Base-by-base conservation (phyloP, 129 eudicot genomes). In the Artemisia argyi region DNA sequence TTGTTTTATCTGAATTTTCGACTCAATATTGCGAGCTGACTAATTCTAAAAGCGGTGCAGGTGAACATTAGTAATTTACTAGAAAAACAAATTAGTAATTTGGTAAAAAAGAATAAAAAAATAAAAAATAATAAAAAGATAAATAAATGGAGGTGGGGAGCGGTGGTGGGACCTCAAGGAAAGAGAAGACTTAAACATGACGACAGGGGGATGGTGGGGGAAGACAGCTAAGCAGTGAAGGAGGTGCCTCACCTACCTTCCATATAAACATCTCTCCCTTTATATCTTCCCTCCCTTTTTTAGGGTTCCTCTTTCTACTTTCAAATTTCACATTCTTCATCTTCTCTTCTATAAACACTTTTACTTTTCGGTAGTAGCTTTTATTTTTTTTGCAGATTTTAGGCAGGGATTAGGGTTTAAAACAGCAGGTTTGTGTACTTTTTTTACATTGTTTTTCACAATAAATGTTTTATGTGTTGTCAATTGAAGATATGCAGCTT, bases 201-300 rank as follows among this genome's bases (percentile, higher is more conserved):
- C 64, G 81, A 73, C 69, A 73, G 77, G 60, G 56, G 58, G 7
- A 0, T 28, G 48, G 50, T 17, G 49, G 69, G 78, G 79, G 83
- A 76, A 74, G 86, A 76, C 91, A 87, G 89, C 91, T 87, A 73
- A 61, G 89, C 89, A 85, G 65, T 80, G 91, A 90, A 83, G 82
- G 85, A 60, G 82, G 79, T 86, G 81, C 71, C 83, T 84, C 85
- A 91, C 92, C 92, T 83, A 84, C 91, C 92, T 17, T 79, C 44
- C 50, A 80, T 60, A 26, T 11, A 13, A 59, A 20, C 59, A 17
- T 53, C 67, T 58, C 15, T 58, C 74, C 15, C 57, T 52, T 4
- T 52, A 52, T 52, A 39, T 77, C 65, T 76, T 73, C 69, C 78
- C 68, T 76, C 68, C 78, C 77, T 76, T 76, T 75, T 78, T 73